These are phyloP conservation scores for Botrytis sinoallii DNA, from an alignment of 2,329 filamentous ascomycete genomes.

Conservation along the genomic window DNA sequence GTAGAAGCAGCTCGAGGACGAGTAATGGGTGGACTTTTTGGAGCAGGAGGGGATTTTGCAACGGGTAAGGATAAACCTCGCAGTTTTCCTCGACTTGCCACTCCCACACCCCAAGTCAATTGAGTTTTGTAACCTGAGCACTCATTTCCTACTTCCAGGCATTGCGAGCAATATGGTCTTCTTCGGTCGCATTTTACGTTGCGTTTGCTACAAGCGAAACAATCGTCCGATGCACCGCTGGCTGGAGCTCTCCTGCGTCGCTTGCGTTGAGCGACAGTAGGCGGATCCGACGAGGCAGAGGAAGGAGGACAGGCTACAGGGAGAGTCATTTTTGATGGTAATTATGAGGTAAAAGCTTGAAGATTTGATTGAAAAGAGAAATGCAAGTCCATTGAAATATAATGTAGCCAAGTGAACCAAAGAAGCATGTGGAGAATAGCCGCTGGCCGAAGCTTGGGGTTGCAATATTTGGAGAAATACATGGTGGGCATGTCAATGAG, in stretches of 20 bases:
- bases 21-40: constrained; percentile 36
- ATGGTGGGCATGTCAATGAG: constrained; percentile 29
- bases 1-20: constrained; percentile 34
- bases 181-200: constrained; percentile 84
- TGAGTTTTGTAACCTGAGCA: constrained; percentile 97
- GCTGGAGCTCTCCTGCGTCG: constrained; percentile 84
- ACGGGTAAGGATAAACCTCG: constrained; percentile 77
- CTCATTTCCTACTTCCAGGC: constrained; percentile 84
- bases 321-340: constrained; percentile 34
- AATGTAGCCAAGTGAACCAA: constrained; percentile 22
- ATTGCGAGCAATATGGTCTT: constrained; percentile 92
- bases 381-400: constrained; percentile 19
- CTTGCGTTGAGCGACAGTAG: constrained; percentile 45
- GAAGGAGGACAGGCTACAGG: constrained; percentile 37
- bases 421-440: constrained; percentile 20
- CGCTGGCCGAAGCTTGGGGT: constrained; percentile 20
- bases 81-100: constrained; percentile 92
- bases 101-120: constrained; percentile 93
- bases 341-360: constrained; percentile 9
- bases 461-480: constrained; percentile 19
- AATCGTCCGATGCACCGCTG: constrained; percentile 88
- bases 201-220: constrained; percentile 86
- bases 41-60: constrained; percentile 54
- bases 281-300: constrained; percentile 32
- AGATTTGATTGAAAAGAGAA: constrained; percentile 16